Evolutionary conservation across 2,329 filamentous ascomycete species (phyloP).

Genomic region (Fusarium continuum): DNA sequence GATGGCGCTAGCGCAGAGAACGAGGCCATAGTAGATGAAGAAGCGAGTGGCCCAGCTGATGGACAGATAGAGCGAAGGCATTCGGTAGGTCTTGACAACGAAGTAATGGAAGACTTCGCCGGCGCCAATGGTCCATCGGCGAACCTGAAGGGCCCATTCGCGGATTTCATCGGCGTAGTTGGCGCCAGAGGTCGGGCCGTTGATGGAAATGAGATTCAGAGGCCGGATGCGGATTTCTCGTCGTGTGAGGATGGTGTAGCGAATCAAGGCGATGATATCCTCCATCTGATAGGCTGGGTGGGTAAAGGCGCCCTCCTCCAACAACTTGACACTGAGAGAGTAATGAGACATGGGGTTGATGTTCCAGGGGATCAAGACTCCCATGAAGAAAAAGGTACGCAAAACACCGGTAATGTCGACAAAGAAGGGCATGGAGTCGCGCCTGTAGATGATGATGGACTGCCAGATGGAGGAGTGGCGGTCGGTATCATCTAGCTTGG

Average conservation of each 20-base stretch:
- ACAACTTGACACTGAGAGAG: constrained; percentile 24
- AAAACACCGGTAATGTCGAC: constrained; percentile 39
- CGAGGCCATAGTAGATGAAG: constrained; percentile 25
- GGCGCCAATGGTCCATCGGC: constrained; percentile 33
- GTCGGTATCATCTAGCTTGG: constrained; percentile 19
- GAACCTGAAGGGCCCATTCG: constrained; percentile 30
- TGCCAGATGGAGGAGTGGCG: constrained; percentile 41
- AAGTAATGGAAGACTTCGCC: constrained; percentile 35
- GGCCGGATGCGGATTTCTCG: constrained; percentile 26
- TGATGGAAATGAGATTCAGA: constrained; percentile 30
- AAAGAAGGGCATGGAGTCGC: constrained; percentile 40
- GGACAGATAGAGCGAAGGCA: constrained; percentile 13
- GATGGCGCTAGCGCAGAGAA: constrained; percentile 25
- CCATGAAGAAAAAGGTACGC: constrained; percentile 41
- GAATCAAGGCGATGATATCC: constrained; percentile 30
- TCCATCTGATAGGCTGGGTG: constrained; percentile 33
- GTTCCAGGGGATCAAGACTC: constrained; percentile 36
- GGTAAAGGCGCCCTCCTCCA: constrained; percentile 27
- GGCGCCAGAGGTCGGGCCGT: constrained; percentile 28
- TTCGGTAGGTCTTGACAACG: constrained; percentile 33
- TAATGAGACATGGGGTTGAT: constrained; percentile 36
- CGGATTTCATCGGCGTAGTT: constrained; percentile 25
- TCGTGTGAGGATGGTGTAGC: constrained; percentile 26
- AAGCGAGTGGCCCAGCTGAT: constrained; percentile 29
- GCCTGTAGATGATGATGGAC: constrained; percentile 39